Conservation (phyloP, 225 moss, liverwort and hornwort species). For the Polytrichum formosum region DNA sequence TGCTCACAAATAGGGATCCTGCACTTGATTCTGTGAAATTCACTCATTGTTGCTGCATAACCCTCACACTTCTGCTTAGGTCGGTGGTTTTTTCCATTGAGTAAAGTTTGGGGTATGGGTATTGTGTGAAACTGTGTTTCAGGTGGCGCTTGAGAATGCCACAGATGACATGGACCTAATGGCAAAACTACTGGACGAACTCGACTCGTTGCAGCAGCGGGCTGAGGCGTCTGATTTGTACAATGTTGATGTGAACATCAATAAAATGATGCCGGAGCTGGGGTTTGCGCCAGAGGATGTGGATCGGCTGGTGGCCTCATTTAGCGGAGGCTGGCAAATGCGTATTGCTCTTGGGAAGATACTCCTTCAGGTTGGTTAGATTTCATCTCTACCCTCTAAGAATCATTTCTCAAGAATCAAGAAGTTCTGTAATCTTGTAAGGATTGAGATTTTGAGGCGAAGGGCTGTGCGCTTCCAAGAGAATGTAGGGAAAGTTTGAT, state of each 20-base stretch:
- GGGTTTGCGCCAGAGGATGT: slow-evolving; percentile 54
- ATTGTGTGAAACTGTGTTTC: neutral
- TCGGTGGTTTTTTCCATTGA: too few species aligned
- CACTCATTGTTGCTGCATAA: too few species aligned
- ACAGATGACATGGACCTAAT: slow-evolving; percentile 67
- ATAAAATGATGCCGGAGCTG: slow-evolving; percentile 74
- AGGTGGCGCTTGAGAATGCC: slow-evolving; percentile 58
- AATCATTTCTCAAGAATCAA: too few species aligned
- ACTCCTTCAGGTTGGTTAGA: slow-evolving; percentile 48
- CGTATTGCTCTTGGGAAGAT: slow-evolving; percentile 67
- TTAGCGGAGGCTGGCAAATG: slow-evolving; percentile 70
- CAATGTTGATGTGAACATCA: slow-evolving; percentile 52
- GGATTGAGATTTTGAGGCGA: too few species aligned
- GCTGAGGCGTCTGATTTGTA: slow-evolving; percentile 64
- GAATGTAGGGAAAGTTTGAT: too few species aligned
- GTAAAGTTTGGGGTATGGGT: too few species aligned
- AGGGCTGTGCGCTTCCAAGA: too few species aligned
- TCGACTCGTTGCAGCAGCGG: slow-evolving; percentile 45
- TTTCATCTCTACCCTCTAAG: neutral
- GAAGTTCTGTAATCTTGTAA: too few species aligned
- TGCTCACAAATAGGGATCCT: too few species aligned
- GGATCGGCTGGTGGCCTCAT: slow-evolving; percentile 65
- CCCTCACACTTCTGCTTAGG: too few species aligned
- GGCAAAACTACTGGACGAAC: slow-evolving; percentile 51
- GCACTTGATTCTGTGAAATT: too few species aligned